phyloP scores from a whole-genome alignment of 306 rosid genomes.

The Pyrus bretschneideri region DNA sequence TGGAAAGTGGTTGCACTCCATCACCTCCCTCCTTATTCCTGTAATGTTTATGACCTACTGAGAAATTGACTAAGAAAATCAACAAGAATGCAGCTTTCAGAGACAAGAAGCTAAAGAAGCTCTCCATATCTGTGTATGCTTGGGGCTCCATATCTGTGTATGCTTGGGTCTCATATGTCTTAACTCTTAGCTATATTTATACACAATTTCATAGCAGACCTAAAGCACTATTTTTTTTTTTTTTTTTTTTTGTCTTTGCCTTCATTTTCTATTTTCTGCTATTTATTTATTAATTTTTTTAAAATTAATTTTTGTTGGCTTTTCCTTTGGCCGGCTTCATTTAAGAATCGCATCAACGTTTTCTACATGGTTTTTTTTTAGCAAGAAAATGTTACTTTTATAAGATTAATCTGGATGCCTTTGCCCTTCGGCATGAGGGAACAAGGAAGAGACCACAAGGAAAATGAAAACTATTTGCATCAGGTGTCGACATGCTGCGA shows the following conservation, averaged over 20 bases:
- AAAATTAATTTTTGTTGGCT: neutral
- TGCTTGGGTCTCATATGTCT: neutral
- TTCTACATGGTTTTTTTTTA: neutral
- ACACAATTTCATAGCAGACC: neutral
- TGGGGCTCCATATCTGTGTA: neutral
- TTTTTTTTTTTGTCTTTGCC: neutral
- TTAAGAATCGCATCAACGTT: neutral
- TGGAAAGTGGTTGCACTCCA: slow-evolving; percentile 30
- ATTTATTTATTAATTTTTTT: neutral
- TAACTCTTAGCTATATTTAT: neutral
- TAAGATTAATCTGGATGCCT: too few relatives aligned
- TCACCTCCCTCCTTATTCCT: slow-evolving; percentile 3
- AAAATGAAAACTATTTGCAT: too few relatives aligned
- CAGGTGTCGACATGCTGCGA: too few relatives aligned
- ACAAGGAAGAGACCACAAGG: too few relatives aligned
- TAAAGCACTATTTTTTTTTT: neutral
- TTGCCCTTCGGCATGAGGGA: too few relatives aligned
- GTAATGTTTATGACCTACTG: neutral
- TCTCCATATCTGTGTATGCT: neutral
- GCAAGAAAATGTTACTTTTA: too few relatives aligned
- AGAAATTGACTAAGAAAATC: neutral
- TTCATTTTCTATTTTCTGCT: neutral
- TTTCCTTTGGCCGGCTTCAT: neutral
- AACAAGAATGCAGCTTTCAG: neutral
- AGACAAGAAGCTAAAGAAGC: neutral